A percentile compares a stretch with the other conserved stretches of the same genome.
These are phyloP conservation scores for Penicillium cosmopolitanum DNA, from an alignment of 495 filamentous ascomycete genomes.

Conservation along the genomic window DNA sequence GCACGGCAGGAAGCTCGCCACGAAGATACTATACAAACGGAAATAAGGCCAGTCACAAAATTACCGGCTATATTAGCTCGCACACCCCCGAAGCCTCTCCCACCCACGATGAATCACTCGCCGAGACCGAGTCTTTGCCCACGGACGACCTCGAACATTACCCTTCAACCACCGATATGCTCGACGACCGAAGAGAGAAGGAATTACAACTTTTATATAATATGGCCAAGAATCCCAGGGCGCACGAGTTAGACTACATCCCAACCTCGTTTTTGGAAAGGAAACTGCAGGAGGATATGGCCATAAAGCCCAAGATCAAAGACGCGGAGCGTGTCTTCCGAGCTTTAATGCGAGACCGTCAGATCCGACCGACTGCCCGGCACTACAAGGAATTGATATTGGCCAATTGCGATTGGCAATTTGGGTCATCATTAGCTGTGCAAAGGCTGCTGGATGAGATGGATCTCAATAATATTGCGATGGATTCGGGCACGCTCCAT, in stretches of 20 bases:
- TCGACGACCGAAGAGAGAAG: constrained; percentile 5
- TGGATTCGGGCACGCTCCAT: constrained; percentile 70
- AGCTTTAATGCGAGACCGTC: constrained; percentile 59
- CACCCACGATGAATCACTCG: not conserved
- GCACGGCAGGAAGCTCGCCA: constrained; percentile 13
- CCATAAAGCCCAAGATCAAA: constrained; percentile 25
- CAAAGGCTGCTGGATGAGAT: constrained; percentile 70
- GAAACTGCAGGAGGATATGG: constrained; percentile 26
- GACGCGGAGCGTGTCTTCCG: constrained; percentile 36
- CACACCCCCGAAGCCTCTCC: not conserved
- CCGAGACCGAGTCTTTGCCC: not conserved
- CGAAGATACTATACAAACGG: constrained; percentile 31
- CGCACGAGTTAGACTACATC: constrained; percentile 20
- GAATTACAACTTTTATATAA: constrained; percentile 8
- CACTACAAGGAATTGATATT: constrained; percentile 76
- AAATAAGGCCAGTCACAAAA: not conserved
- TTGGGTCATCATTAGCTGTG: constrained; percentile 67
- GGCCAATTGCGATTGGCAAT: constrained; percentile 63
- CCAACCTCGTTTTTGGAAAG: constrained; percentile 32
- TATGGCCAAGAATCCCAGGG: constrained; percentile 7
- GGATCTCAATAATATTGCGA: constrained; percentile 58
- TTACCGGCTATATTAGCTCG: not conserved
- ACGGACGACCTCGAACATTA: not conserved
- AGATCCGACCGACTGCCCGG: constrained; percentile 63
- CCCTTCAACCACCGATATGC: constrained; percentile 1